A percentile compares a stretch with the other conserved stretches of the same genome.
Conservation (phyloP, 1,139 yeast species). For the Starmera stellimalicola region DNA sequence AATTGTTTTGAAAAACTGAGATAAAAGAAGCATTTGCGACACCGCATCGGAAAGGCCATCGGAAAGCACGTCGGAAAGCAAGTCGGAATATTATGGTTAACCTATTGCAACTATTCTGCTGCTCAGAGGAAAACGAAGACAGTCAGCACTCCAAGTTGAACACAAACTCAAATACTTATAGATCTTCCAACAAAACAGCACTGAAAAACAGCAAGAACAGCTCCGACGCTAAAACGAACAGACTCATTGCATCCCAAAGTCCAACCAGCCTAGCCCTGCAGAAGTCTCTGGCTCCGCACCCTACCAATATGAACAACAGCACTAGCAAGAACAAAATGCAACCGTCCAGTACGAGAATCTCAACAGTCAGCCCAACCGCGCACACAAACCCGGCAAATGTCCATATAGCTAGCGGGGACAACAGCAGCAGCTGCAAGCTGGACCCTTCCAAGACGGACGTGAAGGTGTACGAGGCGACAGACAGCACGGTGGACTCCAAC, state of each 20-base stretch:
- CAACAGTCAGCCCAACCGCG: not conserved
- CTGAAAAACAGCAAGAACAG: slow-evolving; percentile 1
- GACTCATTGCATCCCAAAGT: slow-evolving; percentile 1
- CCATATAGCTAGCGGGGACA: not conserved
- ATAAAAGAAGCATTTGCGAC: no score
- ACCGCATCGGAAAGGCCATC: no score
- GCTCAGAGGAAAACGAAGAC: no score
- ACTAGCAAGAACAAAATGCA: not conserved
- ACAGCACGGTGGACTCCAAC: slow-evolving; percentile 15
- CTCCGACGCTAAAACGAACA: no score
- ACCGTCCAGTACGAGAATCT: not conserved
- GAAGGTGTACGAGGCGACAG: slow-evolving; percentile 18
- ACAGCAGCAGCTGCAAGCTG: not conserved
- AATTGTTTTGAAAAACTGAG: no score
- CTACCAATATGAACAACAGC: not conserved
- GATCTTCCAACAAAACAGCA: slow-evolving; percentile 1
- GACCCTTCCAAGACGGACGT: slow-evolving; percentile 11
- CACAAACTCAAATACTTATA: no score
- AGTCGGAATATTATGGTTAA: no score
- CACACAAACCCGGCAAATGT: not conserved
- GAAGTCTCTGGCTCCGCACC: not conserved
- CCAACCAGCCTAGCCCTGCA: not conserved
- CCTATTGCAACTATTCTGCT: no score
- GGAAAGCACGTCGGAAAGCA: no score
- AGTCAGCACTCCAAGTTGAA: no score